Conservation (phyloP, 768 basidiomycete genomes). For the Termitomyces bulborhizus region DNA sequence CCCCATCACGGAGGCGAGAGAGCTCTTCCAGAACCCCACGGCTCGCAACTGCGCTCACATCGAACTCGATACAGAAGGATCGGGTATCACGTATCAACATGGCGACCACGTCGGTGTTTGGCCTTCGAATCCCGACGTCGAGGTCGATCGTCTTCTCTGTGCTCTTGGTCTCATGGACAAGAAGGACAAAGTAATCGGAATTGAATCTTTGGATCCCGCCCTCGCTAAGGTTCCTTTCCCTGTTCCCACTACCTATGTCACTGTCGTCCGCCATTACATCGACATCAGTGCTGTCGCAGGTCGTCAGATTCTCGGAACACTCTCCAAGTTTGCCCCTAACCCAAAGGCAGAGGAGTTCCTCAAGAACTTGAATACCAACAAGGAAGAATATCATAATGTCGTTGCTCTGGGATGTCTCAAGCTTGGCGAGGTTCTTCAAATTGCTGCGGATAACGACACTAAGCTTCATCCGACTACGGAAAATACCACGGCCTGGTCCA, state of each 20-base stretch:
- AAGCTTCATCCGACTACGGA: constrained; percentile 47
- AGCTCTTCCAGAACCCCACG: constrained; percentile 70
- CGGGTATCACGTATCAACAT: constrained; percentile 97
- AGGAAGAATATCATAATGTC: constrained; percentile 77
- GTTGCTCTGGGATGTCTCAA: constrained; percentile 82
- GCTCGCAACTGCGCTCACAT: constrained; percentile 93
- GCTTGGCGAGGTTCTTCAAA: constrained; percentile 87
- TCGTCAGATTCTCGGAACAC: constrained; percentile 84
- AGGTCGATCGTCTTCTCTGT: constrained; percentile 84
- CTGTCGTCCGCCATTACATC: constrained; percentile 94
- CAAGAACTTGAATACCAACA: constrained; percentile 75
- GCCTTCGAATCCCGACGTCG: constrained; percentile 90
- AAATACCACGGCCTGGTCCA: constrained; percentile 81
- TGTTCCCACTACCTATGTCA: constrained; percentile 88
- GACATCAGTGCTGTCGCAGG: constrained; percentile 94
- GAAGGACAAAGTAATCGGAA: constrained; percentile 78
- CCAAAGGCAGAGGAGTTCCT: constrained; percentile 70
- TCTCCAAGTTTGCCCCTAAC: constrained; percentile 85
- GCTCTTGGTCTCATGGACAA: constrained; percentile 80
- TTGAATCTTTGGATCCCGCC: constrained; percentile 96
- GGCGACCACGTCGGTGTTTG: constrained; percentile 98
- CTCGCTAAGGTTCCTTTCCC: constrained; percentile 99
- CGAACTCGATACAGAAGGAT: constrained; percentile 90
- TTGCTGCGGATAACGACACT: constrained; percentile 80
- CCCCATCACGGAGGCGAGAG: constrained; percentile 68